A percentile compares a stretch with the other conserved stretches of the same genome.
These are phyloP conservation scores for Ustilago xerochloae DNA, from an alignment of 1,284 basidiomycete genomes.

Conservation along the genomic window DNA sequence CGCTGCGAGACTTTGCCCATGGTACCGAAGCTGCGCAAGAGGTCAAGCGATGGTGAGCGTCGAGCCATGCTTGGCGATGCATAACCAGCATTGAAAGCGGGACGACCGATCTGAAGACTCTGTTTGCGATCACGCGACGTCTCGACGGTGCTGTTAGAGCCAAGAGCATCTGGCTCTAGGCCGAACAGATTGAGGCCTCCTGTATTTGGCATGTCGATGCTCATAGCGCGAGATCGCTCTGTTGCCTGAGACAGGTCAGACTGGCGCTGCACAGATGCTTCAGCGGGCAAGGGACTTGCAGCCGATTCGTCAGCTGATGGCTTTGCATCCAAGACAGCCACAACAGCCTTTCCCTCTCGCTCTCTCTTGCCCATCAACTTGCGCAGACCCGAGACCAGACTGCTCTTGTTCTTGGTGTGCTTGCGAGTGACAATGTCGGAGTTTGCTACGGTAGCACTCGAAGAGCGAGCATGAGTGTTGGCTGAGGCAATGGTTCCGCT, in stretches of 20 bases:
- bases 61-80: conserved; percentile 14
- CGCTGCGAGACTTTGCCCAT: background rate
- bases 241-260: background rate
- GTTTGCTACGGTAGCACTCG: background rate
- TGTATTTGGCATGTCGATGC: background rate
- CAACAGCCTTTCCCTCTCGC: conserved; percentile 2
- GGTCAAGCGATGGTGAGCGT: conserved; percentile 24
- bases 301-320: background rate
- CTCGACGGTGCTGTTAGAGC: background rate
- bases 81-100: background rate
- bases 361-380: conserved; percentile 42
- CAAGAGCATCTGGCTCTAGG: conserved; percentile 11
- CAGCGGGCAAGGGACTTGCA: background rate
- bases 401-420: conserved; percentile 40
- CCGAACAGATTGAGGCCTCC: conserved; percentile 19
- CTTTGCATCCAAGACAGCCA: background rate
- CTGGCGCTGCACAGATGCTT: background rate
- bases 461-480: background rate
- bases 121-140: background rate
- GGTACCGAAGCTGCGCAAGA: conserved; percentile 16
- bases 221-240: conserved; percentile 5
- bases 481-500: background rate
- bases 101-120: background rate
- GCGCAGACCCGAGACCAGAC: conserved; percentile 38
- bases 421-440: conserved; percentile 10